Evolutionary conservation across 148 eudicot genomes (phyloP), one percentile per base, ranked within the genome.

Genomic region (Salicornia ramosissima): DNA sequence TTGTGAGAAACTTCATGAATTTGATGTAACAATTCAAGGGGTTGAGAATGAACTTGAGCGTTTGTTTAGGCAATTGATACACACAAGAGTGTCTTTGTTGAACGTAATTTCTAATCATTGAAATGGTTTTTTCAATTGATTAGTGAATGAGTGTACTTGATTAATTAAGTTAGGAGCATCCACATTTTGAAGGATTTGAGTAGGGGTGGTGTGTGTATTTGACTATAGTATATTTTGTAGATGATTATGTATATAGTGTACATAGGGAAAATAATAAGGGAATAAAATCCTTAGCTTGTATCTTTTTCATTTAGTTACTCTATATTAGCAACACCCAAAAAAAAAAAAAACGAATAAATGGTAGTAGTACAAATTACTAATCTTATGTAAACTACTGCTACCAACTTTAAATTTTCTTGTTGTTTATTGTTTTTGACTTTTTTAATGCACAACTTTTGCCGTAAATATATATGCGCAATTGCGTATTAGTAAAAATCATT

Each of bases 31-130:
- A 21, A 70, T 80, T 25, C 81, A 75, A 70, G 81, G 25, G 19
- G 31, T 82, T 28, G 86, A 87, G 68, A 71, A 78, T 65, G 79
- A 70, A n/a, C 65, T 83, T 47, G 87, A 77, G 60, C 42, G 66
- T 61, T 57, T 87, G 76, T 83, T 78, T 75, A 87, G 86, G 76
- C 70, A 71, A 66, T 59, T 85, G 40, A 79, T 85, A 42, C 76
- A 74, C 71, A 60, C 77, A 18, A 76, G 87, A 50, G 86, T 75
- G 5, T 81, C 85, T 31, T 84, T 87, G 33, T 73, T 85, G 24
- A 87, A 83, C 72, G 72, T 83, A 43, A 67, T 82, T 49, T 83
- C 91, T 7, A 54, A 64, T 55, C 75, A 64, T 18, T 74, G 40
- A 36, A 36, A 36, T 36, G 4, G 40, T 3, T 36, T 36, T 36